phyloP scores from a whole-genome alignment of 176 grass and related monocot genomes.

The Triticum monococcum region DNA sequence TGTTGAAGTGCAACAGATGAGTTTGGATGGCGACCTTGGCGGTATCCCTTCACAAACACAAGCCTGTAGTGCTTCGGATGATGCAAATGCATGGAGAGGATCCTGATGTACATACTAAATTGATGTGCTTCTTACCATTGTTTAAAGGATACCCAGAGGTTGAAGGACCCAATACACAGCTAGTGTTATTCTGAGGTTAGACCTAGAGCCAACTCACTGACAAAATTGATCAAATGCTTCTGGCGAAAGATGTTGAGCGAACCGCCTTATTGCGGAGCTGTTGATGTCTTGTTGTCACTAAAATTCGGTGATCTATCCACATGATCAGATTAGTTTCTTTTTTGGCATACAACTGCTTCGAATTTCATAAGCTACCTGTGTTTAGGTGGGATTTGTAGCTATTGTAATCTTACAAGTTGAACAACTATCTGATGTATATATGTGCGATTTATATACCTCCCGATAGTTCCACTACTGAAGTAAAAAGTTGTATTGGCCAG shows the following conservation, averaged over 20 bases:
- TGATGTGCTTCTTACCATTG: slow-evolving; percentile 45
- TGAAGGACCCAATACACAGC: slow-evolving; percentile 13
- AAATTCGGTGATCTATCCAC: slow-evolving; percentile 3
- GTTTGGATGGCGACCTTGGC: slow-evolving; percentile 87
- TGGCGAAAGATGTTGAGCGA: slow-evolving; percentile 27
- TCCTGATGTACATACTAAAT: slow-evolving; percentile 48
- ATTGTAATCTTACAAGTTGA: slow-evolving; percentile 29
- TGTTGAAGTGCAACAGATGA: slow-evolving; percentile 98
- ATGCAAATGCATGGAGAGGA: slow-evolving; percentile 76
- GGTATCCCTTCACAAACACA: slow-evolving; percentile 70
- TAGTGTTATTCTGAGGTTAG: slow-evolving; percentile 24
- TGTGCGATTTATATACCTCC: background rate
- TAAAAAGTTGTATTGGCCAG: slow-evolving; percentile 9
- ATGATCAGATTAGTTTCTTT: slow-evolving; percentile 29
- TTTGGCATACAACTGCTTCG: background rate
- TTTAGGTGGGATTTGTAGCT: background rate
- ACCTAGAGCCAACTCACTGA: slow-evolving; percentile 36
- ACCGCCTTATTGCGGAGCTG: slow-evolving; percentile 24
- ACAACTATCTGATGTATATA: slow-evolving; percentile 29
- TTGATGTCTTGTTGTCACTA: slow-evolving; percentile 30
- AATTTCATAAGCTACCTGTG: slow-evolving; percentile 13
- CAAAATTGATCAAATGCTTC: slow-evolving; percentile 26
- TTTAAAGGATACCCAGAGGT: slow-evolving; percentile 32
- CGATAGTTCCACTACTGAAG: background rate
- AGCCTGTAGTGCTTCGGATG: slow-evolving; percentile 84